phyloP scores from a whole-genome alignment of 2,329 filamentous ascomycete genomes.

The Neonectria ditissima region DNA sequence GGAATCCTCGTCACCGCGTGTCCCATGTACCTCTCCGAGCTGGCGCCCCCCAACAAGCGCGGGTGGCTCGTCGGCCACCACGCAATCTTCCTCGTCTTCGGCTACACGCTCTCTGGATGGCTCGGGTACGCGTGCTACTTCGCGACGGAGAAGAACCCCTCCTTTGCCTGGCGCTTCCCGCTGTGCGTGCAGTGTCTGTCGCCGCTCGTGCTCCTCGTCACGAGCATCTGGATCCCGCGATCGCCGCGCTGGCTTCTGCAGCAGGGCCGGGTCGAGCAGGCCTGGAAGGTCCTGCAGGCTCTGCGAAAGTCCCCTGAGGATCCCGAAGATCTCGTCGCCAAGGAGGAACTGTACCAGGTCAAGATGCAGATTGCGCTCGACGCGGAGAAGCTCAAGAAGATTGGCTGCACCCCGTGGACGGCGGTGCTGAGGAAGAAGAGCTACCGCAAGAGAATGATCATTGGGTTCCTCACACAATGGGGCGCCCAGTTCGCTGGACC shows the following conservation, averaged over 20 bases:
- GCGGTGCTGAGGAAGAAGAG: constrained; percentile 60
- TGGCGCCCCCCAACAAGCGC: constrained; percentile 54
- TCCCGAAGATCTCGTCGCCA: constrained; percentile 54
- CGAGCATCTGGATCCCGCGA: constrained; percentile 50
- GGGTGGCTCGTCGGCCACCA: constrained; percentile 64
- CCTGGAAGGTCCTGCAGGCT: constrained; percentile 54
- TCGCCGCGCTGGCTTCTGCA: constrained; percentile 64
- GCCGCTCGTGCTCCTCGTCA: constrained; percentile 51
- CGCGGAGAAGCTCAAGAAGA: constrained; percentile 52
- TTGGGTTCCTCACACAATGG: constrained; percentile 65
- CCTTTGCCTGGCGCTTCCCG: constrained; percentile 57
- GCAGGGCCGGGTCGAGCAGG: constrained; percentile 58
- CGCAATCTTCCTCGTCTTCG: constrained; percentile 59
- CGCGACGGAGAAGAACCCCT: constrained; percentile 47
- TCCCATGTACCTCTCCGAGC: constrained; percentile 51
- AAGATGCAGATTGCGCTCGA: constrained; percentile 59
- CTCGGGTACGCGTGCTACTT: constrained; percentile 53
- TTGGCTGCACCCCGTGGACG: constrained; percentile 56
- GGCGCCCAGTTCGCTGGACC: constrained; percentile 65
- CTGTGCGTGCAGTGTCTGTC: constrained; percentile 56
- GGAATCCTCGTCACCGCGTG: constrained; percentile 52
- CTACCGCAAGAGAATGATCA: constrained; percentile 63
- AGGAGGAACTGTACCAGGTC: constrained; percentile 60
- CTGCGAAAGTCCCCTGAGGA: constrained; percentile 46
- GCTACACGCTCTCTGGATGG: constrained; percentile 57